phyloP scores from a whole-genome alignment of 257 asterid genomes.

The Primulina huaijiensis region DNA sequence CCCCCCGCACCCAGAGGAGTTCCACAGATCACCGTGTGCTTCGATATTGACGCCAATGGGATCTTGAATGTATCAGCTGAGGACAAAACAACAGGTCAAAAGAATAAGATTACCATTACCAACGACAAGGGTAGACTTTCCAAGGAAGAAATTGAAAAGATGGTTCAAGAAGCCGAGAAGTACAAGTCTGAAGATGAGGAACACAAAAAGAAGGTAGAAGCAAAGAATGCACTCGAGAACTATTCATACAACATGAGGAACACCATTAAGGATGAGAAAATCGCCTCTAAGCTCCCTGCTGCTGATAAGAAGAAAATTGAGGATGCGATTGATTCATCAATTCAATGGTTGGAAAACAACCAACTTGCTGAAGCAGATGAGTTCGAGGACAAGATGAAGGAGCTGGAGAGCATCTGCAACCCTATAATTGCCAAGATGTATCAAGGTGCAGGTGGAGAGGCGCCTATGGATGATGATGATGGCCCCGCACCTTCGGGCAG shows the following conservation, averaged over 20 bases:
- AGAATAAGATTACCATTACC: conserved; percentile 53
- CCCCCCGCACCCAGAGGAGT: conserved; percentile 54
- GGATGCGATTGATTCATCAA: conserved; percentile 40
- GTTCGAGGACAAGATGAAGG: conserved; percentile 52
- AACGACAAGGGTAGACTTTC: conserved; percentile 47
- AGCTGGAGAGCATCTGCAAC: conserved; percentile 47
- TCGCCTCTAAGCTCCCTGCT: neutral
- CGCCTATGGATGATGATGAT: conserved; percentile 44
- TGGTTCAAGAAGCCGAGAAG: neutral
- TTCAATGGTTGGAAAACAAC: conserved; percentile 46
- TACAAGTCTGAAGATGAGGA: conserved; percentile 23
- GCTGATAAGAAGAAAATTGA: conserved; percentile 35
- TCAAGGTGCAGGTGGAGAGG: conserved; percentile 27
- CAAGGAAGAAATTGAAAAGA: conserved; percentile 35
- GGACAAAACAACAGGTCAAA: conserved; percentile 52
- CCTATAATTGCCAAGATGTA: conserved; percentile 26
- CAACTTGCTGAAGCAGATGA: conserved; percentile 43
- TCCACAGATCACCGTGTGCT: conserved; percentile 51
- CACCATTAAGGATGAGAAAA: conserved; percentile 39
- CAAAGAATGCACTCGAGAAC: conserved; percentile 48
- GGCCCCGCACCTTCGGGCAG: conserved; percentile 26
- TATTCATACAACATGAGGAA: conserved; percentile 53
- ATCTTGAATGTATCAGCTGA: conserved; percentile 51
- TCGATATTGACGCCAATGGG: conserved; percentile 45
- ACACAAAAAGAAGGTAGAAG: conserved; percentile 50